Base-by-base conservation (phyloP, 305 asterid genomes). In the Coffea humblotiana region DNA sequence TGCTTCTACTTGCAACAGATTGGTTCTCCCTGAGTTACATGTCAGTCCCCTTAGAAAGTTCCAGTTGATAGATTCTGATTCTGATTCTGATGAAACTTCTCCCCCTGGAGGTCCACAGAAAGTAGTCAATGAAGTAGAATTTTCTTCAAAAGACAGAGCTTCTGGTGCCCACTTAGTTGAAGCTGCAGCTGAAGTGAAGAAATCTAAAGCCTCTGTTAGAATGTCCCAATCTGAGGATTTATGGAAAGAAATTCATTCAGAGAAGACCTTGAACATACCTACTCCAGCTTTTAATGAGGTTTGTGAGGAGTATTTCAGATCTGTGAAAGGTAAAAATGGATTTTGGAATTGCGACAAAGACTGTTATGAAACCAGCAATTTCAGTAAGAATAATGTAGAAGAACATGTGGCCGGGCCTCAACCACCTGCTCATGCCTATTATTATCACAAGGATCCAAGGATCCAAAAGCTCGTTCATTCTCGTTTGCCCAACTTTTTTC, bases 231-330 rank as follows among this genome's bases (percentile, higher is more conserved):
- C 77, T 49, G 86, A 83, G 73, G 97, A 92, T 80, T 77, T 91
- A 47, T 92, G 99, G 98, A 85, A 90, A 76, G 97, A 88, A 75
- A 88, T 93, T 75, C 84, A 76, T 82, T 67, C 88, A 19, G 89
- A 88, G 77, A 88, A 84, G 83, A 86, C 80, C 75, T 82, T 84
- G 71, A 84, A 69, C 81, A 81, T 93, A 81, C 89, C 89, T 11
- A 95, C 99, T 52, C 99, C 99, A 76, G 92, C 93, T 84, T 88
- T 95, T 64, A 97, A 95, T 85, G 96, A 93, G 89, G 83, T 90
- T 49, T 88, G 90, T 72, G 89, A 85, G 80, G 98, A 95, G 86
- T 94, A 89, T 85, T 93, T 88, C 87, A 85, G 87, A 73, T 84
- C 86, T 66, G 87, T 66, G 45, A 90, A 88, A 77, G 73, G 80